Percentiles rank a stretch among this genome's conserved stretches.
Conservation (phyloP, 2,329 filamentous ascomycete genomes). For the Cladorrhinum sp. region DNA sequence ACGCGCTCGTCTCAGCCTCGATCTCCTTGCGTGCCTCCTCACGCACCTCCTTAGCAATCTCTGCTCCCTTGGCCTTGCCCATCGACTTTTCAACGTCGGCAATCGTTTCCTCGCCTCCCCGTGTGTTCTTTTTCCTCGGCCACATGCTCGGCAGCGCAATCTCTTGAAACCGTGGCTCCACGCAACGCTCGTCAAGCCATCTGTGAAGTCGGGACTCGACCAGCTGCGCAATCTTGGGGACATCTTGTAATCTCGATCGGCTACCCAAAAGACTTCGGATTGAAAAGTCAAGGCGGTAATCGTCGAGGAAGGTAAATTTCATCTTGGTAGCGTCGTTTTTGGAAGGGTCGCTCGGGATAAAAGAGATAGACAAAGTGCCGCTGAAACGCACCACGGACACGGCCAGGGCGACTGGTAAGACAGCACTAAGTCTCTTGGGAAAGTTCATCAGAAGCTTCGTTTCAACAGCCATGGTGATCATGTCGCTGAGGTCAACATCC, state of each 20-base stretch:
- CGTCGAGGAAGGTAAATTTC: conserved; percentile 89
- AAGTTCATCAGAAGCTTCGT: conserved; percentile 94
- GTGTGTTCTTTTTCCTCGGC: conserved; percentile 80
- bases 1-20: conserved; percentile 37
- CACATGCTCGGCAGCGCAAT: conserved; percentile 79
- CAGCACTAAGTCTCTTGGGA: conserved; percentile 81
- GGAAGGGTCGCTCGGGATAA: conserved; percentile 72
- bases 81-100: conserved; percentile 46
- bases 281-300: conserved; percentile 80
- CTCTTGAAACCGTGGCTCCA: conserved; percentile 83
- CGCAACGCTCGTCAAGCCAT: conserved; percentile 85
- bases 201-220: conserved; percentile 76
- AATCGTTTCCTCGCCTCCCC: conserved; percentile 63
- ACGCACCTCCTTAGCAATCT: conserved; percentile 48
- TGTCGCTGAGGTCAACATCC: conserved; percentile 95
- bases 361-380: conserved; percentile 88
- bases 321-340: conserved; percentile 79
- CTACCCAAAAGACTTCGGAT: conserved; percentile 74
- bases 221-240: conserved; percentile 60
- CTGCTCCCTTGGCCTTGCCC: conserved; percentile 54
- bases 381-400: conserved; percentile 93
- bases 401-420: conserved; percentile 85
- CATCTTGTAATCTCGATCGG: not conserved
- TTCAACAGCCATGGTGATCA: conserved; percentile 90
- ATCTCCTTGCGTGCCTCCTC: conserved; percentile 50